phyloP scores from a whole-genome alignment of 768 basidiomycete species.

The Termitomyces titanicus region DNA sequence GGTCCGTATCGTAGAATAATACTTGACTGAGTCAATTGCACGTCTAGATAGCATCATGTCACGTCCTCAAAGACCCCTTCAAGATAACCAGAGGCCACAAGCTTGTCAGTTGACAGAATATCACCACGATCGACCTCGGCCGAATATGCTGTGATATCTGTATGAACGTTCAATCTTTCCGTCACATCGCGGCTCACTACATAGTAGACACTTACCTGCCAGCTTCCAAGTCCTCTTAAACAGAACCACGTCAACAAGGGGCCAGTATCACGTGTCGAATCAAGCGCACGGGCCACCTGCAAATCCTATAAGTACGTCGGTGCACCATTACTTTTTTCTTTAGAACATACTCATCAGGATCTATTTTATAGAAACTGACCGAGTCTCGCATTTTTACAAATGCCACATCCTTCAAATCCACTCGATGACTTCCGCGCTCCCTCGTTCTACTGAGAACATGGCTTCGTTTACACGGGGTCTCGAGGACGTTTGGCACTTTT shows the following conservation, averaged over 20 bases:
- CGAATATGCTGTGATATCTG: neutral
- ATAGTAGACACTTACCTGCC: neutral
- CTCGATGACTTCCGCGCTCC: conserved; percentile 23
- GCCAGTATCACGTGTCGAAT: conserved; percentile 5
- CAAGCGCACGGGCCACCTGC: conserved; percentile 15
- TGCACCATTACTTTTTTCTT: conserved; percentile 10
- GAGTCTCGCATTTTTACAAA: conserved; percentile 28
- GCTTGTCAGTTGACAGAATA: neutral
- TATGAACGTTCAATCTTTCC: neutral
- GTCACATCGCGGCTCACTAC: too few relatives aligned
- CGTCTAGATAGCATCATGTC: neutral
- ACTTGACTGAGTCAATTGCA: neutral
- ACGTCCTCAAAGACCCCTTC: neutral
- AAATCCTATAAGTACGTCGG: conserved; percentile 13
- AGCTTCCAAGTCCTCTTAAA: too few relatives aligned
- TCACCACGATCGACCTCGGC: neutral
- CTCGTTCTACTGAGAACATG: conserved; percentile 25
- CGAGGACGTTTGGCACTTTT: conserved; percentile 23
- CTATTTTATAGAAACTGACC: conserved; percentile 28
- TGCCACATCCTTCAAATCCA: conserved; percentile 26
- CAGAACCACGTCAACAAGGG: neutral
- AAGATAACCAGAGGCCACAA: neutral
- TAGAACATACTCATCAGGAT: conserved; percentile 28
- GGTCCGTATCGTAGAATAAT: conserved; percentile 4
- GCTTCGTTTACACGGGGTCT: conserved; percentile 14